Conservation (phyloP, 2,329 filamentous ascomycete genomes). For the Chaetomiaceae sp. region DNA sequence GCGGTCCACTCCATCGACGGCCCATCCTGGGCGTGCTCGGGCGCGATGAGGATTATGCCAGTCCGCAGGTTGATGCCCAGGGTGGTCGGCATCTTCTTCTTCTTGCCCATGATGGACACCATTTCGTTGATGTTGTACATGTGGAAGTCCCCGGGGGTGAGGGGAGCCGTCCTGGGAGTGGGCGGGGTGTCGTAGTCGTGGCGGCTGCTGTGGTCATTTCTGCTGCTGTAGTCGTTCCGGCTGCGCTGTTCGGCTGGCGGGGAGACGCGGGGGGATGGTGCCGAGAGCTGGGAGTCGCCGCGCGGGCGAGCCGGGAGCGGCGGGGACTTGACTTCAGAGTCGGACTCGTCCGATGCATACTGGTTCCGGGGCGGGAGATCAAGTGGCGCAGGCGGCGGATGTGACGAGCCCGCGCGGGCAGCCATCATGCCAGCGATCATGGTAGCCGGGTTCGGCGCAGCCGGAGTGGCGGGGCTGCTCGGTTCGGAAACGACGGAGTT, state of each 20-base stretch:
- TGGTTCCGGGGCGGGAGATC: conserved; percentile 47
- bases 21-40: conserved; percentile 77
- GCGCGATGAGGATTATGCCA: conserved; percentile 84
- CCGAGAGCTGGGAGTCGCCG: conserved; percentile 46
- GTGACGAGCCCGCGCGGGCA: conserved; percentile 39
- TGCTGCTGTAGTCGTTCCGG: conserved; percentile 33
- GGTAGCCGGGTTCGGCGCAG: conserved; percentile 46
- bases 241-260: conserved; percentile 27
- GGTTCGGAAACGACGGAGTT: conserved; percentile 29
- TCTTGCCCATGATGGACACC: conserved; percentile 93
- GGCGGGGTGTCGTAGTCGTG: conserved; percentile 39
- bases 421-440: conserved; percentile 55
- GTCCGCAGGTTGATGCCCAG: conserved; percentile 88
- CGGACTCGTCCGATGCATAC: conserved; percentile 63
- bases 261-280: conserved; percentile 24
- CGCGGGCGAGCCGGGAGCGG: conserved; percentile 59
- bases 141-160: conserved; percentile 77
- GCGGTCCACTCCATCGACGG: conserved; percentile 89
- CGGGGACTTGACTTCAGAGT: conserved; percentile 58
- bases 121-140: conserved; percentile 98
- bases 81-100: conserved; percentile 97
- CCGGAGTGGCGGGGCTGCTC: conserved; percentile 24
- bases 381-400: conserved; percentile 48
- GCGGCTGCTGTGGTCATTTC: conserved; percentile 31
- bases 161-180: conserved; percentile 31